These are phyloP conservation scores for Coniochaeta ligniaria DNA, from an alignment of 2,329 filamentous ascomycete genomes.

Conservation along the genomic window DNA sequence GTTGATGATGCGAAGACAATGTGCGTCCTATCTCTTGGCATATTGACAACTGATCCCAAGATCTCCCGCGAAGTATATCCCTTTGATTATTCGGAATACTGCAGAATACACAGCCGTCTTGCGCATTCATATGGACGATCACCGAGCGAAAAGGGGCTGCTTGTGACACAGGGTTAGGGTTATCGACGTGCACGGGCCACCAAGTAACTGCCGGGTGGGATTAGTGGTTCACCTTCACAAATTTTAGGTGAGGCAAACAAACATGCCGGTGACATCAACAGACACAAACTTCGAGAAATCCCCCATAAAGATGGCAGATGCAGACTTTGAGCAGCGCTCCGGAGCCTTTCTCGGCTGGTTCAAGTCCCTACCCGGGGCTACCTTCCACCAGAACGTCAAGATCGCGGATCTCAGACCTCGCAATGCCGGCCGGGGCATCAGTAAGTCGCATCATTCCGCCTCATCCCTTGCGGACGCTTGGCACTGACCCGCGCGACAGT, in stretches of 20 bases:
- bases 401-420: constrained; percentile 44
- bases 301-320: not conserved
- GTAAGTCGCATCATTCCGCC: constrained; percentile 26
- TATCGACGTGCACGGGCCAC: not conserved
- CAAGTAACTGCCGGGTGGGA: not conserved
- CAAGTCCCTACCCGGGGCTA: constrained; percentile 39
- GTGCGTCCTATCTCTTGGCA: no score
- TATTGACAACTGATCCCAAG: no score
- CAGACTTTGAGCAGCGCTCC: constrained; percentile 34
- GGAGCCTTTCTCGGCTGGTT: constrained; percentile 48
- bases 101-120: no score
- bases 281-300: not conserved
- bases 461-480: not conserved
- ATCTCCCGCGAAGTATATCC: no score
- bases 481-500: constrained; percentile 39
- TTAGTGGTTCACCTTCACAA: not conserved
- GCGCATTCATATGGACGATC: no score
- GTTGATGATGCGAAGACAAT: no score
- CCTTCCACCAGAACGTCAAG: constrained; percentile 44
- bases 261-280: not conserved
- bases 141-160: not conserved
- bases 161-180: not conserved
- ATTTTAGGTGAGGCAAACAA: not conserved
- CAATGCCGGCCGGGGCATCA: constrained; percentile 47
- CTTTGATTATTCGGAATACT: no score